Conservation (phyloP, 208 protist species). For the Trypanosoma cruzi region DNA sequence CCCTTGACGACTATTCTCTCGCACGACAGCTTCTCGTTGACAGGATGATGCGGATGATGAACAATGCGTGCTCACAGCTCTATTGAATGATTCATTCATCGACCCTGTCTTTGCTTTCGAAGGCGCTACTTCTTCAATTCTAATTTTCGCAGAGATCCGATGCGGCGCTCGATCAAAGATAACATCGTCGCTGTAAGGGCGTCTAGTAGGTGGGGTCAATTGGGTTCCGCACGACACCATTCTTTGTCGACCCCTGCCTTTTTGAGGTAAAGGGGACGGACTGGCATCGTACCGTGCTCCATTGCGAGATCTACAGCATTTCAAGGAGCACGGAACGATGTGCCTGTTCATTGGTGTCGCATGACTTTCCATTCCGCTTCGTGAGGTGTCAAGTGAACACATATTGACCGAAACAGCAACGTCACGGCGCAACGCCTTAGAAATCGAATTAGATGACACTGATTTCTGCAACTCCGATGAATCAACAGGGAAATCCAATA, state of each 20-base stretch:
- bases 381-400: neutral
- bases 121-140: neutral
- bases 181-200: constrained; percentile 30
- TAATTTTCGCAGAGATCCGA: neutral
- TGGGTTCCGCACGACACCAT: constrained; percentile 6
- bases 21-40: neutral
- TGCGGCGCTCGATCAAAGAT: constrained; percentile 20
- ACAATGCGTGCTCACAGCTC: neutral
- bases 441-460: neutral
- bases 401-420: constrained; percentile 9
- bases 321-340: constrained; percentile 29
- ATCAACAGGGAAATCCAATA: neutral
- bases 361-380: neutral
- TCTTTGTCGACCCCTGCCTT: neutral
- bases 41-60: neutral
- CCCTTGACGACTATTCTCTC: neutral
- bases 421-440: neutral
- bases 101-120: neutral
- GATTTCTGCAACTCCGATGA: neutral
- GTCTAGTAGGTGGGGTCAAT: constrained; percentile 13
- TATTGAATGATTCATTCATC: neutral
- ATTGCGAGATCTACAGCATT: neutral
- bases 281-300: neutral
- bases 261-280: neutral
- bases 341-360: constrained; percentile 12